phyloP scores from a whole-genome alignment of 2,329 filamentous ascomycete species.

The Fusarium protoensiforme region DNA sequence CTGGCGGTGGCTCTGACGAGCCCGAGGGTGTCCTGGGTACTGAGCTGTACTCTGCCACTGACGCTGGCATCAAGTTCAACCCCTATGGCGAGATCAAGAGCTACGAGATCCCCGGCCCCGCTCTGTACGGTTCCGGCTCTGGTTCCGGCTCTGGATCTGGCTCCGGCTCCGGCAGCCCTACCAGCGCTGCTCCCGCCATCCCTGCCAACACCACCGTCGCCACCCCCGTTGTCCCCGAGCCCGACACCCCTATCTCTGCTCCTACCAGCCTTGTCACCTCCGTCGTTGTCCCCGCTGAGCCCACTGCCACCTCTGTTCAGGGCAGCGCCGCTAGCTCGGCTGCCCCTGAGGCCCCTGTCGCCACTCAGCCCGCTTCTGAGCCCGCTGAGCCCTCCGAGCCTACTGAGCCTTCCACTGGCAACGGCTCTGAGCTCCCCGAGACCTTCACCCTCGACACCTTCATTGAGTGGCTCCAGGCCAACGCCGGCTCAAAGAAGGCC shows the following conservation, averaged over 20 bases:
- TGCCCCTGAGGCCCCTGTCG: background rate
- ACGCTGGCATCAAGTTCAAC: slow-evolving; percentile 50
- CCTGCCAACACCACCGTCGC: slow-evolving; percentile 7
- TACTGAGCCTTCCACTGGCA: background rate
- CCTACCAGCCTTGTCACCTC: slow-evolving; percentile 20
- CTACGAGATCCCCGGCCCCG: slow-evolving; percentile 46
- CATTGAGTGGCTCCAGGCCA: slow-evolving; percentile 30
- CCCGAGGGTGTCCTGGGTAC: slow-evolving; percentile 50
- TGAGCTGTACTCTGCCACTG: slow-evolving; percentile 49
- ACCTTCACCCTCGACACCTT: slow-evolving; percentile 40
- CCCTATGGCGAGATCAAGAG: slow-evolving; percentile 40
- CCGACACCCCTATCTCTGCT: slow-evolving; percentile 10
- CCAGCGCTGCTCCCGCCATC: slow-evolving; percentile 13
- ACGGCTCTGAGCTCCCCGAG: slow-evolving; percentile 29
- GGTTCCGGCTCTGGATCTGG: slow-evolving; percentile 25
- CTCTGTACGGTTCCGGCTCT: slow-evolving; percentile 39
- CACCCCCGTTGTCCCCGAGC: slow-evolving; percentile 5
- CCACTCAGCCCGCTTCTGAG: slow-evolving; percentile 3
- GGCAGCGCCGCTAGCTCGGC: background rate
- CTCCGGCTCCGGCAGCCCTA: slow-evolving; percentile 9
- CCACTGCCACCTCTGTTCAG: slow-evolving; percentile 3
- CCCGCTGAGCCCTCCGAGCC: background rate
- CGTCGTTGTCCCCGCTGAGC: slow-evolving; percentile 5
- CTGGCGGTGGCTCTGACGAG: slow-evolving; percentile 50
- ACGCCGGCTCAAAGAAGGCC: slow-evolving; percentile 17